Percentiles rank a stretch among this genome's conserved stretches.
Conservation (phyloP, 2,329 filamentous ascomycete species). For the Dryadomyces sulphureus region DNA sequence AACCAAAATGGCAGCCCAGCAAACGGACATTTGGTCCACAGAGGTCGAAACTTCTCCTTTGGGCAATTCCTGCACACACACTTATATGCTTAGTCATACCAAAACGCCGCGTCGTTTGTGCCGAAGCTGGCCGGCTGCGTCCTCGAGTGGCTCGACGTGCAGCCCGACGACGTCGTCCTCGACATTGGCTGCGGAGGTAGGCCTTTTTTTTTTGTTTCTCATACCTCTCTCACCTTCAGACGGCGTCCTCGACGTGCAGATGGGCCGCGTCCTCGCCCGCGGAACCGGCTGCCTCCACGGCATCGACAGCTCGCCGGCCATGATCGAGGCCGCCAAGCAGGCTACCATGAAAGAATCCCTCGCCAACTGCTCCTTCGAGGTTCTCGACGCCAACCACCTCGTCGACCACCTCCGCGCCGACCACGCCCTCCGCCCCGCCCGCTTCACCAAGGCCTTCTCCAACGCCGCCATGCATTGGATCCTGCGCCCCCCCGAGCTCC, state of each 20-base stretch:
- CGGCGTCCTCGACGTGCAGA: slow-evolving; percentile 41
- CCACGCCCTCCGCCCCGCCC: slow-evolving; percentile 21
- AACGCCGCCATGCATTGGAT: slow-evolving; percentile 58
- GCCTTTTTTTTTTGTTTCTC: slow-evolving; percentile 10
- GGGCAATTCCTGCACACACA: not conserved
- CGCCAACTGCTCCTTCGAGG: slow-evolving; percentile 28
- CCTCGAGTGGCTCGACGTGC: slow-evolving; percentile 40
- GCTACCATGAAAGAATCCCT: slow-evolving; percentile 20
- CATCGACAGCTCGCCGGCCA: slow-evolving; percentile 40
- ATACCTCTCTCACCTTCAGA: slow-evolving; percentile 21
- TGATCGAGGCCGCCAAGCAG: slow-evolving; percentile 38
- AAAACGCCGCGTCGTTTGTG: slow-evolving; percentile 47
- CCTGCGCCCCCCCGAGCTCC: slow-evolving; percentile 31
- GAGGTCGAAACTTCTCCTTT: slow-evolving; percentile 15
- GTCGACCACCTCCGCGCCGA: slow-evolving; percentile 14
- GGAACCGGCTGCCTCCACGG: slow-evolving; percentile 38
- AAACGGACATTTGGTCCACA: slow-evolving; percentile 24
- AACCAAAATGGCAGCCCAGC: slow-evolving; percentile 13
- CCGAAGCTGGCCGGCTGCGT: slow-evolving; percentile 46
- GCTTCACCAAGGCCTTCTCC: slow-evolving; percentile 45
- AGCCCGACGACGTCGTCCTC: slow-evolving; percentile 41
- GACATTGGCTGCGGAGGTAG: slow-evolving; percentile 52
- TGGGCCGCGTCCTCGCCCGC: slow-evolving; percentile 28
- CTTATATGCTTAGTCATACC: slow-evolving; percentile 33
- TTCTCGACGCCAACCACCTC: slow-evolving; percentile 30